Conservation (phyloP, 139 green algal genomes). For the Tetradesmus obliquus region DNA sequence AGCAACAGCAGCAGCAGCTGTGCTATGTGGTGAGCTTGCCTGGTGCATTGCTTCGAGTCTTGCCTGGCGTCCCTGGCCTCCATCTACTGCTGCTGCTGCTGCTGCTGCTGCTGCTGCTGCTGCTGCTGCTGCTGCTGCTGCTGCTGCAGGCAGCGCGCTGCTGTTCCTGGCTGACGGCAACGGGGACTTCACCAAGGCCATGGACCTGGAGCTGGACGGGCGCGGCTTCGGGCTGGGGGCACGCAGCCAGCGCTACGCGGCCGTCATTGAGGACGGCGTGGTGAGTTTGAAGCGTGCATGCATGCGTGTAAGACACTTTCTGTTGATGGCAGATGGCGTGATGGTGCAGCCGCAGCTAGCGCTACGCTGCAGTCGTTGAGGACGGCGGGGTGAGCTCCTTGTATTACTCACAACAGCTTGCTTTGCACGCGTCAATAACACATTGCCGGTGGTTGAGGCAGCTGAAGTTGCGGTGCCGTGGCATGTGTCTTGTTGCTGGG, state of each 20-base stretch:
- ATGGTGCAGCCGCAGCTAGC: background rate
- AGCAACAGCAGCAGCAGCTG: background rate
- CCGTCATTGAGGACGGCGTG: conserved; percentile 62
- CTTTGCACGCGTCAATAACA: too few species aligned
- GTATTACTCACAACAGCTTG: too few species aligned
- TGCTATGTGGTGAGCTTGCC: background rate
- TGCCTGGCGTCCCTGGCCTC: background rate
- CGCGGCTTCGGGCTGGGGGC: conserved; percentile 59
- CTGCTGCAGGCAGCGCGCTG: background rate
- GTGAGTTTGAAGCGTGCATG: conserved; percentile 25
- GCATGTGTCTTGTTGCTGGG: too few species aligned
- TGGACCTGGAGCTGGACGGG: conserved; percentile 77
- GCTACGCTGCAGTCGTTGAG: background rate
- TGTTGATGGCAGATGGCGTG: background rate
- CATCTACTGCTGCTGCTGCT: background rate
- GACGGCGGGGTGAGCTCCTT: too few species aligned
- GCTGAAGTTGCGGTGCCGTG: too few species aligned
- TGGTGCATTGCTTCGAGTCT: background rate
- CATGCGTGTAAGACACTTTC: background rate
- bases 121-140: background rate
- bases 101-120: background rate
- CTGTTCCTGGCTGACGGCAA: conserved; percentile 66
- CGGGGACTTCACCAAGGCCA: conserved; percentile 68
- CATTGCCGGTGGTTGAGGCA: too few species aligned
- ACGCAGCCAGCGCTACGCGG: conserved; percentile 58